Percentiles rank a stretch among this genome's conserved stretches.
Evolutionary conservation across 2,329 filamentous ascomycete species (phyloP).

Genomic region (Emmonsiellopsis sp.): DNA sequence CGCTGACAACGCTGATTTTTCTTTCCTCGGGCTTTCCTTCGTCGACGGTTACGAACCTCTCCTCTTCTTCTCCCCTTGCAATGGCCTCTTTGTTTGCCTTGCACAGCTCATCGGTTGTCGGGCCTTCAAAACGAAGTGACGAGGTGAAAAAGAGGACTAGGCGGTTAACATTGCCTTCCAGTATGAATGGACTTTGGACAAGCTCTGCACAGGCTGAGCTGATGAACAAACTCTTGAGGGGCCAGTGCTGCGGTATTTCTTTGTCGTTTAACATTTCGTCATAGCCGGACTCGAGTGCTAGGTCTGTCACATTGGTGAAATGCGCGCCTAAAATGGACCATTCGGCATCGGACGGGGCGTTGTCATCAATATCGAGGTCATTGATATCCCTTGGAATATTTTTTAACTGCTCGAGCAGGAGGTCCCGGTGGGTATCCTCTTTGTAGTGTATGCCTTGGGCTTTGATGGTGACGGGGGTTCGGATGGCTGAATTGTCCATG

Average conservation of each 20-base stretch:
- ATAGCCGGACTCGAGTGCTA: slow-evolving; percentile 15
- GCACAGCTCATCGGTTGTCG: slow-evolving; percentile 11
- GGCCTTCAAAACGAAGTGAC: slow-evolving; percentile 18
- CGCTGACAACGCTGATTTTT: slow-evolving; percentile 10
- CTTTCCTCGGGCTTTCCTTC: background rate
- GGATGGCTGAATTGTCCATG: background rate
- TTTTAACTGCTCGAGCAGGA: slow-evolving; percentile 10
- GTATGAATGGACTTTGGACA: slow-evolving; percentile 12
- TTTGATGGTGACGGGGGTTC: background rate
- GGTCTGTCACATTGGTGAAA: slow-evolving; percentile 14
- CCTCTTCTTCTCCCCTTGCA: slow-evolving; percentile 12
- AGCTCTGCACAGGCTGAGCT: slow-evolving; percentile 11
- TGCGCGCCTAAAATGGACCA: slow-evolving; percentile 18
- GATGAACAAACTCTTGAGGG: slow-evolving; percentile 13
- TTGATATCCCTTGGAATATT: slow-evolving; percentile 11
- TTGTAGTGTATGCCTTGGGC: background rate
- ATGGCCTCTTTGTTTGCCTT: slow-evolving; percentile 11
- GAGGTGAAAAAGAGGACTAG: slow-evolving; percentile 14
- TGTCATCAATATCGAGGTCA: slow-evolving; percentile 12
- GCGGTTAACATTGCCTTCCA: slow-evolving; percentile 15
- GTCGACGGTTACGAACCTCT: slow-evolving; percentile 2
- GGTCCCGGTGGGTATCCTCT: background rate
- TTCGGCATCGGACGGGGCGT: slow-evolving; percentile 17
- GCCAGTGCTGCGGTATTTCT: slow-evolving; percentile 19
- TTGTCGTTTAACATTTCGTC: slow-evolving; percentile 18